Base-by-base conservation (phyloP, 2,329 filamentous ascomycete genomes). In the Fusarium sacchari region DNA sequence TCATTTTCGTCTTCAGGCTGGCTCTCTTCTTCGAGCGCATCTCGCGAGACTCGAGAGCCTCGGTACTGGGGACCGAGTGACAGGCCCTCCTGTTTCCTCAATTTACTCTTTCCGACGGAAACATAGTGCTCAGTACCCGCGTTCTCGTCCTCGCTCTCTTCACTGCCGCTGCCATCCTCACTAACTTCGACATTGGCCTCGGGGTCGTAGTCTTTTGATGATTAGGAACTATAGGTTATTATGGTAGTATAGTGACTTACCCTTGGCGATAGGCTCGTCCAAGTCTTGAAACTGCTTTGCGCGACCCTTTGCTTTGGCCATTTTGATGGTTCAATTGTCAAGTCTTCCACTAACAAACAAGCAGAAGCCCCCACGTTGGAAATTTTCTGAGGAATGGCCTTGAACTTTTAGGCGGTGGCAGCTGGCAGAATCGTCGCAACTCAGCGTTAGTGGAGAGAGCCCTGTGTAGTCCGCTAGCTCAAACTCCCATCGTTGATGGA, bases 81-180 rank as follows among this genome's bases (percentile, higher is more conserved):
- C 24, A 92, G 83, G 30, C 88, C 87, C 39, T 94, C 91, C 65
- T 90, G 90, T 79, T 94, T 92, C 73, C 94, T 91, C 75, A 98
- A 85, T 80, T 93, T 96, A 84, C 93, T 96, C 86, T 95, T 96
- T 26, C 92, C 93, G 37, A 97, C 94, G 59, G 88, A 83, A 47
- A 93, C 88, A 80, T 98, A 98, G 81, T 98, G 96, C 78, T 97
- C 96, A 37, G 95, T 93, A 26, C 93, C 94, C 17, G 87, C 86
- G 68, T 88, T 83, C 53, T 86, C 86, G 34, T 87, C 84, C 10
- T 83, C 84, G 76, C 86, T 86, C 22, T 82, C 85, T 24, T 84
- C 85, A 72, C 84, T 87, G 36, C 82, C 86, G 49, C 87, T 89
- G 57, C 85, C 88, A 20, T 81, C 86, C 47, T 88, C 89, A 62